phyloP scores from a whole-genome alignment of 2,329 filamentous ascomycete species.

The Dactylellina cionopaga region DNA sequence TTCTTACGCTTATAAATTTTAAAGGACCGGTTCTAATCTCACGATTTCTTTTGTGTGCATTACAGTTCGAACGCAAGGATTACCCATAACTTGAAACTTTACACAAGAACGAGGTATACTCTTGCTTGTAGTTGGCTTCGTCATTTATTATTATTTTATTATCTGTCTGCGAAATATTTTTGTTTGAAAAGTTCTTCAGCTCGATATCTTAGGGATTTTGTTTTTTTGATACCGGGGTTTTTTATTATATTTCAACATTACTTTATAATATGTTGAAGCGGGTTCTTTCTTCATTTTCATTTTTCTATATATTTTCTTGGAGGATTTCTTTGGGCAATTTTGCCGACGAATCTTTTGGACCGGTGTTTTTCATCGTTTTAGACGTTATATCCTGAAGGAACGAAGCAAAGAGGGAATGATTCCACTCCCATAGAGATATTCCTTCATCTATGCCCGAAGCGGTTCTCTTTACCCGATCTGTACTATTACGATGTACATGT shows the following conservation, averaged over 20 bases:
- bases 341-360: conserved; percentile 17
- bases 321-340: conserved; percentile 2
- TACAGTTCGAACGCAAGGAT: conserved; percentile 51
- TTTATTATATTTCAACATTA: conserved; percentile 24
- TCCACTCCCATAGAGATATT: conserved; percentile 11
- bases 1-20: conserved; percentile 31
- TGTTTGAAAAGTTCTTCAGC: conserved; percentile 35
- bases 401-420: conserved; percentile 3
- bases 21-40: conserved; percentile 47
- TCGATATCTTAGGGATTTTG: conserved; percentile 10
- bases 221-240: not conserved
- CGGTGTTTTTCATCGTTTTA: not conserved
- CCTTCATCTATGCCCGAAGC: conserved; percentile 5
- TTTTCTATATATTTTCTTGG: not conserved
- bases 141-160: not conserved
- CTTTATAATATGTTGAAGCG: conserved; percentile 42
- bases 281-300: conserved; percentile 3
- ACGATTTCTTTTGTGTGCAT: conserved; percentile 40
- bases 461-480: conserved; percentile 30
- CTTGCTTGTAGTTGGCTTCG: no score
- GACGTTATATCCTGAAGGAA: conserved; percentile 9
- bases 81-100: conserved; percentile 26
- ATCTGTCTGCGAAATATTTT: conserved; percentile 22
- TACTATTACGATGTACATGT: conserved; percentile 52
- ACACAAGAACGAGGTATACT: no score